Percentiles rank a stretch among this genome's conserved stretches.
phyloP scores from a whole-genome alignment of 1,284 basidiomycete species.

The Phlebopus sp. region DNA sequence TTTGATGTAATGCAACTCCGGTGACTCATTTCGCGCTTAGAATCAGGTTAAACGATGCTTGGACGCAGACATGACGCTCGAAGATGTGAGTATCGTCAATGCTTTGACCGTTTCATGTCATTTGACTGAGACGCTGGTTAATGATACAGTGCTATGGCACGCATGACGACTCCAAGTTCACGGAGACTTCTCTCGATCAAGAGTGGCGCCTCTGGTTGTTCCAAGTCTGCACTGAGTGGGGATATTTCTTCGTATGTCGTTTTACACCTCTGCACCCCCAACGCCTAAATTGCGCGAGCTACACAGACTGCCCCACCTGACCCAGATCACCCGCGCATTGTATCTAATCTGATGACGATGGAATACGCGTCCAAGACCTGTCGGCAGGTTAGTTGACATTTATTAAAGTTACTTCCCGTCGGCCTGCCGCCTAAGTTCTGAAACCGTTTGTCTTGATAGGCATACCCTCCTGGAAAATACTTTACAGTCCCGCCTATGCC shows the following conservation, averaged over 20 bases:
- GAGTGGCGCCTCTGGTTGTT: conserved; percentile 88
- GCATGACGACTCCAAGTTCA: conserved; percentile 66
- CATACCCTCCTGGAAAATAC: conserved; percentile 77
- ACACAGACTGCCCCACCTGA: conserved; percentile 67
- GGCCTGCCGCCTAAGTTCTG: neutral
- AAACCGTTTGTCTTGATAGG: conserved; percentile 37
- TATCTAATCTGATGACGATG: conserved; percentile 73
- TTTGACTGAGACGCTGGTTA: conserved; percentile 1
- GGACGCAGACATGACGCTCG: conserved; percentile 42
- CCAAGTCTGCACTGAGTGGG: conserved; percentile 94
- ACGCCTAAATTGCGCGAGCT: conserved; percentile 1
- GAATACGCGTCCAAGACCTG: conserved; percentile 83
- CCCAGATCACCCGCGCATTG: conserved; percentile 60
- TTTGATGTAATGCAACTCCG: neutral
- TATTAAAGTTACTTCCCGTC: neutral
- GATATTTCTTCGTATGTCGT: conserved; percentile 71
- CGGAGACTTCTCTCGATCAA: conserved; percentile 58
- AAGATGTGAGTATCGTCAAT: conserved; percentile 47
- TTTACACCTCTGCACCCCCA: conserved; percentile 4
- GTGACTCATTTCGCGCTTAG: conserved; percentile 32
- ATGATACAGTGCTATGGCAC: conserved; percentile 79
- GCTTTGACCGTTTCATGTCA: neutral
- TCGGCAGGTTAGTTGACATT: conserved; percentile 46
- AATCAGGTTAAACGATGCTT: conserved; percentile 62
- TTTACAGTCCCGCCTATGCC: conserved; percentile 72